A percentile compares a stretch with the other conserved stretches of the same genome.
Evolutionary conservation across 495 filamentous ascomycete genomes (phyloP).

Genomic region (Penicillium flavigenum): DNA sequence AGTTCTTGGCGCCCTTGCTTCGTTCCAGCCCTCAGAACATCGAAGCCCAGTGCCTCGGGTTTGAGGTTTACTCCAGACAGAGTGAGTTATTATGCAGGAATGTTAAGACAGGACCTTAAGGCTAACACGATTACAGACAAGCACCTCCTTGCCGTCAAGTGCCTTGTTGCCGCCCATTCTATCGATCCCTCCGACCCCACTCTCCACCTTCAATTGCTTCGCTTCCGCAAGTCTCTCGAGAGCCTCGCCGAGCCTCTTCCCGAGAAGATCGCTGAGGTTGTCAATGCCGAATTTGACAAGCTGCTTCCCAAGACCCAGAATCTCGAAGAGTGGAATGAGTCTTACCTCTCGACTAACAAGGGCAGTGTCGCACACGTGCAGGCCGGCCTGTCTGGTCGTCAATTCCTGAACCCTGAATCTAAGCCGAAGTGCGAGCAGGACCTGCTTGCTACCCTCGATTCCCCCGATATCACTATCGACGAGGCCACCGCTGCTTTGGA

Average conservation of each 20-base stretch:
- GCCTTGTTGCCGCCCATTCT: conserved; percentile 68
- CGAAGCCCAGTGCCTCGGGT: conserved; percentile 78
- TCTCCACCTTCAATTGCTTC: conserved; percentile 71
- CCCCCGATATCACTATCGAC: conserved; percentile 53
- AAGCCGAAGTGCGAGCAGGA: conserved; percentile 59
- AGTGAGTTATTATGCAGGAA: conserved; percentile 50
- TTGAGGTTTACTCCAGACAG: conserved; percentile 81
- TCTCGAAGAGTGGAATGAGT: conserved; percentile 65
- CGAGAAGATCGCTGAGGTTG: conserved; percentile 60
- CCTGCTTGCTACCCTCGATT: conserved; percentile 55
- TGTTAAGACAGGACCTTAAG: background rate
- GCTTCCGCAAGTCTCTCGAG: conserved; percentile 65
- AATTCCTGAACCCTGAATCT: conserved; percentile 57
- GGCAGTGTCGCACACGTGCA: conserved; percentile 62
- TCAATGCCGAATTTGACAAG: conserved; percentile 64
- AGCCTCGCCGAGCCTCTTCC: conserved; percentile 54
- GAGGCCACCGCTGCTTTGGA: conserved; percentile 61
- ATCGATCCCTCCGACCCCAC: conserved; percentile 71
- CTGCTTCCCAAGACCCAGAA: conserved; percentile 55
- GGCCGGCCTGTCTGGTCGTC: conserved; percentile 58
- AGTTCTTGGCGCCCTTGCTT: conserved; percentile 77
- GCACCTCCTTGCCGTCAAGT: conserved; percentile 80
- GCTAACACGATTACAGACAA: conserved; percentile 59
- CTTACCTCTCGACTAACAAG: conserved; percentile 62
- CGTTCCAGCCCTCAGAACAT: conserved; percentile 80